Base-by-base conservation (phyloP, 1,284 basidiomycete genomes). In the Ustanciosporium gigantosporum region DNA sequence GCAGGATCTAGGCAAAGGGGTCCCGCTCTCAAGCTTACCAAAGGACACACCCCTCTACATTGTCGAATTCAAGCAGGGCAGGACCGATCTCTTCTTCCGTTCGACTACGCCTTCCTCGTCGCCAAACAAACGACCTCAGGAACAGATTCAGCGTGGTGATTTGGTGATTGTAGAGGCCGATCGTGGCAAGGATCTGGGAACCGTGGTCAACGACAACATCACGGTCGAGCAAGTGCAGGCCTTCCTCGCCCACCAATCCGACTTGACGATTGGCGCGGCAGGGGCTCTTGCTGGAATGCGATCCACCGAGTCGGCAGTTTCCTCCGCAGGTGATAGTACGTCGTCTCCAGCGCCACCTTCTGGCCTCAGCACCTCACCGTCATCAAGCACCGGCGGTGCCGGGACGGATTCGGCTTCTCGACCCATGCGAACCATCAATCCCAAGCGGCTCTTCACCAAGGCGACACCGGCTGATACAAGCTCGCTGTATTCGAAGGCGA, bases 161-260 rank as follows among this genome's bases (percentile, higher is more conserved):
- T 81, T 93, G 34, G 94, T 97, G 46, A 91, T 97, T 62, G 94
- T 97, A 15, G 94, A 97, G 79, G 94, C 92, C 7, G 94, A 97
- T 79, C 83, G 94, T 20, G 94, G 94, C 16, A 90, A 88, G 77
- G 93, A 96, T 79, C 76, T 96, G 37, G 92, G 92, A 25, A 90
- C 88, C 74, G 87, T 95, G 19, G 64, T 74, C 25, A 70, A 72
- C 39, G 68, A 71, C 45, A 65, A 48, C 42, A 67, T 73, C 41
- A 89, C 91, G n/a, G 83, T 92, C 6, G 86, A 86, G 24, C 90
- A 96, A 77, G 90, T 96, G 36, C 89, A 93, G 79, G 46, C 61
- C 1, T 73, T 71, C 46, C 51, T 73, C 4, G 61, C 66, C 37
- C 68, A 68, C 39, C 70, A 73, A 25, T 61, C 66, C 31, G 66